These are phyloP conservation scores for Lagerstroemia speciosa DNA, from an alignment of 345 rosid species.

Conservation along the genomic window DNA sequence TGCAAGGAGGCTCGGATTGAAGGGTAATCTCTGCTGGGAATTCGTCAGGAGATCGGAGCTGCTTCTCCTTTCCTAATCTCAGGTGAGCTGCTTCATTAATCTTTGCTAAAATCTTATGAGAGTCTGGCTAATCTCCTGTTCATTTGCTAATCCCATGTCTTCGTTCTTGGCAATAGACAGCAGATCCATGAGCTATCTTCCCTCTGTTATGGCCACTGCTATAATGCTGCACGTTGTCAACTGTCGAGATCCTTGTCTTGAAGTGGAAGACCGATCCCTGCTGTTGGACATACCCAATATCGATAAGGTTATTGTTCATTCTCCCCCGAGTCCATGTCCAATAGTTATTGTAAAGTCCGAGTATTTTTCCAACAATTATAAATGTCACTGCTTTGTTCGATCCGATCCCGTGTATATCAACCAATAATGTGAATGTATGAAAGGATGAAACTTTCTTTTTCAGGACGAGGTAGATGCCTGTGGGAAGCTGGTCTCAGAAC, in stretches of 20 bases:
- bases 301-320: constrained; percentile 24
- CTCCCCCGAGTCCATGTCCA: not conserved
- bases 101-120: not conserved
- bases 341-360: no score
- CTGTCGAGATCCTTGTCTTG: constrained; percentile 29
- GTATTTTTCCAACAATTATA: no score
- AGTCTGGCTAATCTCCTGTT: not conserved
- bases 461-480: constrained; percentile 50
- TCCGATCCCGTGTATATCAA: not conserved
- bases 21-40: constrained; percentile 40
- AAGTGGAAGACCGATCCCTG: constrained; percentile 32
- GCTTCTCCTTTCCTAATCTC: constrained; percentile 34
- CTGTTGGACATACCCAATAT: constrained; percentile 36
- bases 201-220: constrained; percentile 55
- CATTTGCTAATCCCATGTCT: not conserved
- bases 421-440: not conserved
- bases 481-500: constrained; percentile 30
- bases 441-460: not conserved
- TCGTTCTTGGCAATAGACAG: constrained; percentile 29
- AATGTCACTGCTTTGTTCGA: no score
- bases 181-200: constrained; percentile 37
- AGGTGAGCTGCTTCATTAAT: constrained; percentile 20
- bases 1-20: constrained; percentile 51
- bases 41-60: constrained; percentile 45
- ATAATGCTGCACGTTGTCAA: constrained; percentile 44